Evolutionary conservation across 352 stramenopile species (phyloP), one percentile per base, ranked within the genome.

Genomic region (Globisporangium acanthophoron): DNA sequence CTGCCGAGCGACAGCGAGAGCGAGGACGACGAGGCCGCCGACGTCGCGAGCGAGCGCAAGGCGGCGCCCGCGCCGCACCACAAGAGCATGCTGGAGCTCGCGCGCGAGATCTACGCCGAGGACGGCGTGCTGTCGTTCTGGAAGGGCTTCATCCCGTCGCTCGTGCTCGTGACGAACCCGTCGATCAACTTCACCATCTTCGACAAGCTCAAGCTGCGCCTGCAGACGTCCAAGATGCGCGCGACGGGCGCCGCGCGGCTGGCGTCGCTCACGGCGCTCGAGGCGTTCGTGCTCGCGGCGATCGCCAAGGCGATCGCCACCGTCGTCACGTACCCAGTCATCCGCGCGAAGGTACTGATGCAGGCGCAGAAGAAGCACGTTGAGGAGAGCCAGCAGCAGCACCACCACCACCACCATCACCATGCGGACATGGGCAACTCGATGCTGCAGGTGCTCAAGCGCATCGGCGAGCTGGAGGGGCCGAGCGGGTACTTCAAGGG

Each of bases 121-220:
- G 66, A 89, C 54, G 82, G 82, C 6, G 57, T 90, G 15, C 56
- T 74, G 41, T 85, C 85, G 13, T 93, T 96, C 64, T 96, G 87
- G 87, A 90, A 92, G 44, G 87, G 87, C n/a, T 91, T 88, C 56
- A 65, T 94, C 21, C 85, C 87, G 51, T 93, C 85, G n/a, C 67
- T 96, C 31, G 77, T 96, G 59, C 78, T 96, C 51, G 86, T 91
- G 21, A 90, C 71, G 66, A 96, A 96, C 65, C 87, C 87, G 31
- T 89, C 85, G 35, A 96, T 96, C 66, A 94, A 95, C 69, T 96
- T 90, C 61, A 94, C 87, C 18, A 75, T 92, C 48, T 96, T 94
- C 49, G 85, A 96, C 67, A 80, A 80, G 54, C 71, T 96, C 37
- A 96, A 96, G 65, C 63, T 89, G 45, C 66, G 74, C 31, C 51